Evolutionary conservation across 2,329 filamentous ascomycete genomes (phyloP).

Genomic region (Capronia coronata): DNA sequence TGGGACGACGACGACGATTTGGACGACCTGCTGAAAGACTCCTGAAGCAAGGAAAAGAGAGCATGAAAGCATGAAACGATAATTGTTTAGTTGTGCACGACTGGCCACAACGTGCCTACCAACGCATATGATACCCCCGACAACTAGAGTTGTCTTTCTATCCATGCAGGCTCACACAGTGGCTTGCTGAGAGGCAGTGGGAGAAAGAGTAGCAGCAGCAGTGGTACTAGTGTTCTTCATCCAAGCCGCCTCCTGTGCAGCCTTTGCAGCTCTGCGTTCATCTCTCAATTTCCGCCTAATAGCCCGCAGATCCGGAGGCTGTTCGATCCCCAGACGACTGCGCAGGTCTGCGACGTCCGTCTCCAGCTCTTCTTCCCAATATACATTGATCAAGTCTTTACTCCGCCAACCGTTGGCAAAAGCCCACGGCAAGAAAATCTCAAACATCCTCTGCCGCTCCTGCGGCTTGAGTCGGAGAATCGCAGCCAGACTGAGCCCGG

Average conservation of each 20-base stretch:
- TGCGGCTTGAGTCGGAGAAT: conserved; percentile 56
- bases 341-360: conserved; percentile 73
- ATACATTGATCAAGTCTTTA: conserved; percentile 86
- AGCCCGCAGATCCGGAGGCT: conserved; percentile 75
- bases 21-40: conserved; percentile 27
- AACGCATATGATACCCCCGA: conserved; percentile 23
- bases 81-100: neutral
- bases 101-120: neutral
- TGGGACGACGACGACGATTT: conserved; percentile 76
- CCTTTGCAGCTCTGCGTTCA: conserved; percentile 60
- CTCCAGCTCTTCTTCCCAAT: conserved; percentile 93
- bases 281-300: conserved; percentile 66
- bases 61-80: neutral
- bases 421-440: conserved; percentile 73
- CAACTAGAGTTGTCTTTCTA: neutral
- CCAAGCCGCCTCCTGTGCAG: conserved; percentile 34
- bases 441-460: conserved; percentile 61
- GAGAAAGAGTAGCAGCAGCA: too few species aligned
- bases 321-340: conserved; percentile 71
- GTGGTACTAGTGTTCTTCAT: conserved; percentile 9
- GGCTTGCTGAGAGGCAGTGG: too few species aligned
- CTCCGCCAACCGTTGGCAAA: conserved; percentile 69
- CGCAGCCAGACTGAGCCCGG: conserved; percentile 74
- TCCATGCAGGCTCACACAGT: neutral
- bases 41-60: conserved; percentile 7